These are phyloP conservation scores for Coniferiporia weirii DNA, from an alignment of 1,284 basidiomycete species.

Conservation along the genomic window DNA sequence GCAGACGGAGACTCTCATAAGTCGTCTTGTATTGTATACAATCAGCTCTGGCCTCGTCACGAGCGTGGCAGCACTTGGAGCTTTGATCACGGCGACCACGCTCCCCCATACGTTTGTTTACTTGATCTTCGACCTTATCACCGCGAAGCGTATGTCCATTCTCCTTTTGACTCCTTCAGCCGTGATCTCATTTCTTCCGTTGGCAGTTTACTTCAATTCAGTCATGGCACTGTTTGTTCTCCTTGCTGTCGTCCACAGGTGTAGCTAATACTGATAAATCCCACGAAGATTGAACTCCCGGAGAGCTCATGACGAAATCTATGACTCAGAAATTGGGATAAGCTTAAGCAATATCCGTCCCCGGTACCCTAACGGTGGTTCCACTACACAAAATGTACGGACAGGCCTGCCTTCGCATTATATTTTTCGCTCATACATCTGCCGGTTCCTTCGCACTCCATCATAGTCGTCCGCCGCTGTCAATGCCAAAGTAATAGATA, in stretches of 20 bases:
- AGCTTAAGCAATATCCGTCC: no score
- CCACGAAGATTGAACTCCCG: no score
- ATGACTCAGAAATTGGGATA: no score
- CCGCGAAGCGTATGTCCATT: background rate
- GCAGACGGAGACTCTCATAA: constrained; percentile 6
- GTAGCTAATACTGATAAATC: no score
- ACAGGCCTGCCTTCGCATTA: no score
- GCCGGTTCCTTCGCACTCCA: no score
- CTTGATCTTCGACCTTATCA: background rate
- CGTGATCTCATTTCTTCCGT: background rate
- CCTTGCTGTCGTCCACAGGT: background rate
- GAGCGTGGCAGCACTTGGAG: background rate
- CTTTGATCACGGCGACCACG: background rate
- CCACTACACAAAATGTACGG: no score
- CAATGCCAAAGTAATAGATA: no score
- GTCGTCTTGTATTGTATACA: constrained; percentile 3
- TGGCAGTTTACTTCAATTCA: background rate
- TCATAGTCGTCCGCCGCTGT: no score
- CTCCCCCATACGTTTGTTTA: background rate
- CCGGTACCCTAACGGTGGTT: no score
- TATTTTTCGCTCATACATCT: no score
- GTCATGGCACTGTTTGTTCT: background rate
- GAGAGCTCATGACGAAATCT: no score
- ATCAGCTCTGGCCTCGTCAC: background rate
- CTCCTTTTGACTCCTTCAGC: background rate